A percentile compares a stretch with the other conserved stretches of the same genome.
These are phyloP conservation scores for Phaeotremella fagi DNA, from an alignment of 768 basidiomycete species.

Conservation along the genomic window DNA sequence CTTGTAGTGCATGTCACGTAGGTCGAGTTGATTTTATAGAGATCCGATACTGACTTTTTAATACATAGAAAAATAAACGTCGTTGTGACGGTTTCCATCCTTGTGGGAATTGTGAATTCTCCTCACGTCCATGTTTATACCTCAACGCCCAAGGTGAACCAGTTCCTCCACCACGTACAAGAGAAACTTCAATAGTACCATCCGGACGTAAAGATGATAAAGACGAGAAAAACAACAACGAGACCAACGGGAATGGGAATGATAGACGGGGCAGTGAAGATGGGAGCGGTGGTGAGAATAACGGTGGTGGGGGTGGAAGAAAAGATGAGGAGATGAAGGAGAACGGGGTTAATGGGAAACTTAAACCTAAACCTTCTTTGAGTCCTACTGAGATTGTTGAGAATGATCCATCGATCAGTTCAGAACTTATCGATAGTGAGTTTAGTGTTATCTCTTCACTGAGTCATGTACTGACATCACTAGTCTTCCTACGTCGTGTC, in stretches of 20 bases:
- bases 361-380: constrained; percentile 3
- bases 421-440: constrained; percentile 44
- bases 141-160: constrained; percentile 44
- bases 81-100: constrained; percentile 48
- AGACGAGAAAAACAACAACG: constrained; percentile 7
- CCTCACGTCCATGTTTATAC: constrained; percentile 42
- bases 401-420: constrained; percentile 26
- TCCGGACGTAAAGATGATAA: background rate
- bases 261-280: background rate
- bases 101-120: constrained; percentile 48
- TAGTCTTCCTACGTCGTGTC: constrained; percentile 39
- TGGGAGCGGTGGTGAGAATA: background rate
- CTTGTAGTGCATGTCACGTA: constrained; percentile 48
- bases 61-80: constrained; percentile 45
- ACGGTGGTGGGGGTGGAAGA: background rate
- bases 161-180: constrained; percentile 42
- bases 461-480: constrained; percentile 11
- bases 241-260: constrained; percentile 8
- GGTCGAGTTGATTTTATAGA: too few species aligned
- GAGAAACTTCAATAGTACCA: constrained; percentile 19
- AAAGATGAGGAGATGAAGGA: background rate
- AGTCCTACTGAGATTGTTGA: constrained; percentile 34
- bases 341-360: constrained; percentile 3
- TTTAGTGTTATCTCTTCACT: too few species aligned
- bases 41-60: too few species aligned